A percentile compares a stretch with the other conserved stretches of the same genome.
These are phyloP conservation scores for Paecilomyces niveus DNA, from an alignment of 2,329 filamentous ascomycete genomes.

Conservation along the genomic window DNA sequence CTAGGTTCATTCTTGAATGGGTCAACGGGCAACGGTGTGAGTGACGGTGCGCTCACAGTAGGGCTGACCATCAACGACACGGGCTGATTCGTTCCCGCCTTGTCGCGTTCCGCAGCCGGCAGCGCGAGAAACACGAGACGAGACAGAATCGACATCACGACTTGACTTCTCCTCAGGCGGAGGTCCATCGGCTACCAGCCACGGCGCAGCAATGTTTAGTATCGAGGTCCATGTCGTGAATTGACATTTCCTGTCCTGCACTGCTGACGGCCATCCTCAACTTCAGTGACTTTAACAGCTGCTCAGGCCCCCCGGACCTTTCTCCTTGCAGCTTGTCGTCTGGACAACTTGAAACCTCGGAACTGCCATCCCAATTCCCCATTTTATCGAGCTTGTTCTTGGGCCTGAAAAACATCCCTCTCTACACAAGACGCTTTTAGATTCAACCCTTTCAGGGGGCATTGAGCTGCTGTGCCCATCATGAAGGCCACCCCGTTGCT, in stretches of 20 bases:
- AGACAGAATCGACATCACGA: slow-evolving; percentile 17
- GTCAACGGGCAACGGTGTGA: background rate
- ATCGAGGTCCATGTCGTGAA: background rate
- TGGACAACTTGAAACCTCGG: background rate
- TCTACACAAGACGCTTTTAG: background rate
- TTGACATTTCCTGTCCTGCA: background rate
- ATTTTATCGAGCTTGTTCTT: background rate
- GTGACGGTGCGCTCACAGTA: background rate
- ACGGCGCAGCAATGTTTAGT: background rate
- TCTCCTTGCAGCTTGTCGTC: background rate
- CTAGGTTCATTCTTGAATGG: background rate
- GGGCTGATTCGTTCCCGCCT: slow-evolving; percentile 11
- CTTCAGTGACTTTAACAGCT: background rate
- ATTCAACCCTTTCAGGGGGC: slow-evolving; percentile 8
- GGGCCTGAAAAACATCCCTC: background rate
- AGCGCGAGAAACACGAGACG: slow-evolving; percentile 13
- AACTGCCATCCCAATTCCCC: background rate
- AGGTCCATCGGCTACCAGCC: background rate
- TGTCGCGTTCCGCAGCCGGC: slow-evolving; percentile 6
- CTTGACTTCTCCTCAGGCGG: background rate
- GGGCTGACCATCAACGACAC: background rate
- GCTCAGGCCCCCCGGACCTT: background rate
- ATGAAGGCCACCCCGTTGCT: slow-evolving; percentile 98
- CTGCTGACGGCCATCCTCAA: background rate
- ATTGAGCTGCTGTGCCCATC: slow-evolving; percentile 27